Evolutionary conservation across 2,329 filamentous ascomycete species (phyloP).

Genomic region (Pyrenochaeta sp.): DNA sequence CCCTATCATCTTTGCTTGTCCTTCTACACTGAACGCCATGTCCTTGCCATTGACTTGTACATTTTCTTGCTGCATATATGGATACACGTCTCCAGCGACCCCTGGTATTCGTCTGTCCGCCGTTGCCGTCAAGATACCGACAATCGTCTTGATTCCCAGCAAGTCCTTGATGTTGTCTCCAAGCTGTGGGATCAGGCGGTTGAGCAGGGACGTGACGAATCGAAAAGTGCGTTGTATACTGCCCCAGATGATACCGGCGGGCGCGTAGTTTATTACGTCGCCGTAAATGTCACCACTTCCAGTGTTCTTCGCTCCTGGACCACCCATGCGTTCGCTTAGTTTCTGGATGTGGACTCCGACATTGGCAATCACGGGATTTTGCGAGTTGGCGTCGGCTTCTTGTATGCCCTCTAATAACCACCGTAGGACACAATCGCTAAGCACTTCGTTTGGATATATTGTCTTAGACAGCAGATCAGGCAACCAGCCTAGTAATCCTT

Average conservation of each 20-base stretch:
- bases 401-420: slow-evolving; percentile 40
- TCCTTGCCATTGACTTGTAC: slow-evolving; percentile 13
- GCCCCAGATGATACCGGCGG: slow-evolving; percentile 32
- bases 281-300: slow-evolving; percentile 48
- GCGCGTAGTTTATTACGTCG: slow-evolving; percentile 37
- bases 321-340: slow-evolving; percentile 21
- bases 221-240: slow-evolving; percentile 22
- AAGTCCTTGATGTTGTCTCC: slow-evolving; percentile 39
- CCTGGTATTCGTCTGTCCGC: slow-evolving; percentile 45
- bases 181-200: slow-evolving; percentile 32
- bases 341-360: slow-evolving; percentile 20
- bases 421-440: slow-evolving; percentile 40
- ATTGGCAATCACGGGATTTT: slow-evolving; percentile 27
- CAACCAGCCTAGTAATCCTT: slow-evolving; percentile 34
- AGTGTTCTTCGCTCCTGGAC: slow-evolving; percentile 12
- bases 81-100: slow-evolving; percentile 33
- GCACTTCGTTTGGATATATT: slow-evolving; percentile 44
- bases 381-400: slow-evolving; percentile 12
- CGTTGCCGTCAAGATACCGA: slow-evolving; percentile 41
- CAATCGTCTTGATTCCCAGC: slow-evolving; percentile 37
- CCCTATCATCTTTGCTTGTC: slow-evolving; percentile 26
- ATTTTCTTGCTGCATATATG: slow-evolving; percentile 24
- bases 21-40: slow-evolving; percentile 17
- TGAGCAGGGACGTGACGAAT: slow-evolving; percentile 19
- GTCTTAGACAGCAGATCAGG: slow-evolving; percentile 38